A percentile compares a stretch with the other conserved stretches of the same genome.
These are phyloP conservation scores for Lolium rigidum DNA, from an alignment of 176 grass and related monocot genomes.

Conservation along the genomic window DNA sequence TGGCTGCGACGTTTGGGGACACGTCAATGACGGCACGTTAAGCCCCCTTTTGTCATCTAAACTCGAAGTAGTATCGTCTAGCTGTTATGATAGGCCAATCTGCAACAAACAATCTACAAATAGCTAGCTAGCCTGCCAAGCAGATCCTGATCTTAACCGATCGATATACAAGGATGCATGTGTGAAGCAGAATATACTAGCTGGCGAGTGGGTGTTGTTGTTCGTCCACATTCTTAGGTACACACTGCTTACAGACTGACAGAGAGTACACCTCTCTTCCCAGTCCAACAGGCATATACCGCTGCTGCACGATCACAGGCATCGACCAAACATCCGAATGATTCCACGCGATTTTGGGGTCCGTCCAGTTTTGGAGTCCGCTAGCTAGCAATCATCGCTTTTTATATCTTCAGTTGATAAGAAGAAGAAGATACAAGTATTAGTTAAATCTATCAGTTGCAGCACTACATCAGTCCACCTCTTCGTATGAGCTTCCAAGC, in stretches of 20 bases:
- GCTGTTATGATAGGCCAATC: neutral
- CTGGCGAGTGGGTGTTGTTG: neutral
- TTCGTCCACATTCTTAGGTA: no score
- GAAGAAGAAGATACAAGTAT: no score
- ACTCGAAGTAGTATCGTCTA: neutral
- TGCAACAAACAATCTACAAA: neutral
- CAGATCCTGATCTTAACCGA: neutral
- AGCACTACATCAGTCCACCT: neutral
- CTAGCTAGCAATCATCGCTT: neutral
- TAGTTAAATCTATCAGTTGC: neutral
- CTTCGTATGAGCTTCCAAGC: neutral
- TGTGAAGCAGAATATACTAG: neutral
- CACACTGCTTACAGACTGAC: neutral
- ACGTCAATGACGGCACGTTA: neutral
- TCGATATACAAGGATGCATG: neutral
- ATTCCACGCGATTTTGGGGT: constrained; percentile 26
- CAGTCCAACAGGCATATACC: constrained; percentile 1
- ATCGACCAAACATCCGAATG: neutral
- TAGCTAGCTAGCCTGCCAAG: neutral
- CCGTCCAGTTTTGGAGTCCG: neutral
- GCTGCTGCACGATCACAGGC: neutral
- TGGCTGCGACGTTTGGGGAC: neutral
- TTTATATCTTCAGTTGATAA: no score
- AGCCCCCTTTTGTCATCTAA: neutral
- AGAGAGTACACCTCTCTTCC: neutral